These are phyloP conservation scores for Psilocybe mexicana DNA, from an alignment of 1,284 basidiomycete species.

Conservation along the genomic window DNA sequence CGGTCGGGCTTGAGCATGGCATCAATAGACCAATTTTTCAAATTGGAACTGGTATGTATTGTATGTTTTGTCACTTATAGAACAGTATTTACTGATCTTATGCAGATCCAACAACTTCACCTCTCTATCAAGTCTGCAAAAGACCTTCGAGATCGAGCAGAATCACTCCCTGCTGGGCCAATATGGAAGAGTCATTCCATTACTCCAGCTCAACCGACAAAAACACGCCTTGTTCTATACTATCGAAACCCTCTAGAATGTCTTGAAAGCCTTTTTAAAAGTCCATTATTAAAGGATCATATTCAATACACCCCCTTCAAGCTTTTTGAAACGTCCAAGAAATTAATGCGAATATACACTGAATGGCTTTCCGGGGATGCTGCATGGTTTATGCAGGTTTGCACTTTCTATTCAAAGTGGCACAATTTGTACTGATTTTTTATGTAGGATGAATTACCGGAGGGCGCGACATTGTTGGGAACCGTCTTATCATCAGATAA, in stretches of 20 bases:
- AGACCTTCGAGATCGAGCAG: slow-evolving; percentile 24
- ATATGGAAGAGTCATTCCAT: slow-evolving; percentile 22
- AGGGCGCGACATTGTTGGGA: slow-evolving; percentile 32
- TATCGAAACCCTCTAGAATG: slow-evolving; percentile 29
- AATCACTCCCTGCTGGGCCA: slow-evolving; percentile 28
- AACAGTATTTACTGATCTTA: not conserved
- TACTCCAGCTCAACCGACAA: slow-evolving; percentile 18
- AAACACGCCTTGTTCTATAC: slow-evolving; percentile 22
- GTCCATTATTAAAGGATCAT: slow-evolving; percentile 22
- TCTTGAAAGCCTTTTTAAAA: slow-evolving; percentile 22
- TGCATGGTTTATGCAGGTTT: slow-evolving; percentile 34
- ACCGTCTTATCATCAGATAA: slow-evolving; percentile 34
- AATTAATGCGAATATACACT: slow-evolving; percentile 23
- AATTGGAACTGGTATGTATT: slow-evolving; percentile 21
- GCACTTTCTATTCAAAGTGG: slow-evolving; percentile 13
- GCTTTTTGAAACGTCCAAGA: slow-evolving; percentile 20
- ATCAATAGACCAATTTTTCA: slow-evolving; percentile 27
- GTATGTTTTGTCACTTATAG: not conserved
- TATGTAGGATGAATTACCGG: slow-evolving; percentile 26
- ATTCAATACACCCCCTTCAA: slow-evolving; percentile 24
- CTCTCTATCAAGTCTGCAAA: slow-evolving; percentile 31
- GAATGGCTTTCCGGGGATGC: slow-evolving; percentile 30
- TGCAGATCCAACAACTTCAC: not conserved
- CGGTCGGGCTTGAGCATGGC: slow-evolving; percentile 27
- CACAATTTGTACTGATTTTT: slow-evolving; percentile 6